Evolutionary conservation across 495 filamentous ascomycete genomes (phyloP).

Genomic region (Pyronema omphalodes): DNA sequence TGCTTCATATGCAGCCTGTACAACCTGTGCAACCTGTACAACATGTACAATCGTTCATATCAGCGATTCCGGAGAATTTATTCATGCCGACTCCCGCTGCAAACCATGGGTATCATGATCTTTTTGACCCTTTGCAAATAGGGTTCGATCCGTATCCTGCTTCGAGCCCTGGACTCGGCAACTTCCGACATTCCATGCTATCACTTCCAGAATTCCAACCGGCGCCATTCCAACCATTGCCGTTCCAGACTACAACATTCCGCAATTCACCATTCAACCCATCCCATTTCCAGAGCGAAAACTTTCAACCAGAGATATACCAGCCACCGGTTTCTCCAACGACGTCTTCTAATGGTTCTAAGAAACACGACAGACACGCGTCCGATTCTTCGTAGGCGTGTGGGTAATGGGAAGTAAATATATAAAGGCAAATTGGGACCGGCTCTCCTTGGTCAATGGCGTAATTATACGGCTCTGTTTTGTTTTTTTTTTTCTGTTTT

Average conservation of each 20-base stretch:
- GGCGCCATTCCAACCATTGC: slow-evolving; percentile 17
- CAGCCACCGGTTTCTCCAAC: slow-evolving; percentile 15
- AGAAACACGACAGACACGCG: neutral
- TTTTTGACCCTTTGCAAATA: slow-evolving; percentile 11
- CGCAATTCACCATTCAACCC: slow-evolving; percentile 57
- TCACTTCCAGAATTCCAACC: slow-evolving; percentile 15
- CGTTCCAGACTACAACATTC: slow-evolving; percentile 36
- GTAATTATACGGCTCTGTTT: slow-evolving; percentile 21
- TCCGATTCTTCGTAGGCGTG: neutral
- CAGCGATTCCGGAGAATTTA: slow-evolving; percentile 18
- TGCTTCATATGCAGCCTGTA: neutral
- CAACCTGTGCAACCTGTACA: slow-evolving; percentile 16
- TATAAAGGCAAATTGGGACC: neutral
- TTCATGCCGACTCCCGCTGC: slow-evolving; percentile 18
- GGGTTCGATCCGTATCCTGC: neutral
- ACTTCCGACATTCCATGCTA: slow-evolving; percentile 20
- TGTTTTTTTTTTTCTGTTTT: slow-evolving; percentile 11
- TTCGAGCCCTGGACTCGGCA: slow-evolving; percentile 12
- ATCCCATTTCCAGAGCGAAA: slow-evolving; percentile 65
- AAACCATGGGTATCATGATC: slow-evolving; percentile 7
- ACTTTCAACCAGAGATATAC: slow-evolving; percentile 58
- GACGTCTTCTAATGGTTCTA: neutral
- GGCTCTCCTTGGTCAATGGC: neutral
- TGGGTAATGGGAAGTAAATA: neutral
- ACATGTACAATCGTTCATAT: slow-evolving; percentile 15